These are phyloP conservation scores for Pestalotiopsis fici DNA, from an alignment of 2,329 filamentous ascomycete genomes.

Conservation along the genomic window DNA sequence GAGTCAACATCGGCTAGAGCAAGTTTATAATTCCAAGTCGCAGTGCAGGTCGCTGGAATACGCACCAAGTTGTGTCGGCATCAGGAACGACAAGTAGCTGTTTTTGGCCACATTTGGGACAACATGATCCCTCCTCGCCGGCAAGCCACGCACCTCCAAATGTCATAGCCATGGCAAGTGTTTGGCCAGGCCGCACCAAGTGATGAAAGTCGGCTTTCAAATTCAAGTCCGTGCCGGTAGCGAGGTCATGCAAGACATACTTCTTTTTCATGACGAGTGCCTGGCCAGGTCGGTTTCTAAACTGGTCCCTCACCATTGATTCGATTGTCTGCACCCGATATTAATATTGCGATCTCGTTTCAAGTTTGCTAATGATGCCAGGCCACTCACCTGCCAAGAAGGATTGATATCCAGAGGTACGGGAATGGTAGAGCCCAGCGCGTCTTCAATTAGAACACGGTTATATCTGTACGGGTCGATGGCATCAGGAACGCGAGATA, in stretches of 20 bases:
- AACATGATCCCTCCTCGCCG: not conserved
- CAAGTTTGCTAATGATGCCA: not conserved
- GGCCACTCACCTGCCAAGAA: not conserved
- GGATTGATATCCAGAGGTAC: not conserved
- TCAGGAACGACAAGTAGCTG: not conserved
- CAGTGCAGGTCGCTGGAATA: not conserved
- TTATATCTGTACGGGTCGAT: not conserved
- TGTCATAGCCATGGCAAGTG: not conserved
- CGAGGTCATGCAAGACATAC: not conserved
- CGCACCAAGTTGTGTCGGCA: not conserved
- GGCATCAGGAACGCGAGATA: not conserved
- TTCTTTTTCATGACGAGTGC: not conserved
- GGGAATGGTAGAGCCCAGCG: not conserved
- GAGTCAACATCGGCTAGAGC: not conserved
- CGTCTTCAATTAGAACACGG: constrained; percentile 2
- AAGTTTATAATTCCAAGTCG: not conserved
- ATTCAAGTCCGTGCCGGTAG: not conserved
- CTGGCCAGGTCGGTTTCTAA: not conserved
- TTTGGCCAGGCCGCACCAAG: not conserved
- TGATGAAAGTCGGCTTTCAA: not conserved
- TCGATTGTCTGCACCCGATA: not conserved
- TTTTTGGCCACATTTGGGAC: not conserved
- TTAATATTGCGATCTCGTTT: not conserved
- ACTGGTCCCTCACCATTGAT: not conserved
- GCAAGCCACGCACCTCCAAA: not conserved